phyloP scores from a whole-genome alignment of 129 eudicot species.

The Artemisia tridentata region DNA sequence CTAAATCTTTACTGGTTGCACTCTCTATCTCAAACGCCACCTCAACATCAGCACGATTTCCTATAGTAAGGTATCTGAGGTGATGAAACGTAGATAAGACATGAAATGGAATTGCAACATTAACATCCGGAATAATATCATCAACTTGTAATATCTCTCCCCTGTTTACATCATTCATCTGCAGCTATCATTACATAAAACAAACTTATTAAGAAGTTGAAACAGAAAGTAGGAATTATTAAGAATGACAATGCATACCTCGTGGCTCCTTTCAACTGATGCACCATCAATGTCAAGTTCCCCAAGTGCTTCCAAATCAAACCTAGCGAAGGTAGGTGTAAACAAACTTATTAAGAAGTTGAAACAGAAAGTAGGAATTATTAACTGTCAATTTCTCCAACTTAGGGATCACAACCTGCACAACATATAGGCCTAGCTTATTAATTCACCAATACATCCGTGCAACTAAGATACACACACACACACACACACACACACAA shows the following conservation, averaged over 20 bases:
- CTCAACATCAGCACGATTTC: neutral
- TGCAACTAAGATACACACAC: too few relatives aligned
- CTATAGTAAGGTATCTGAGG: neutral
- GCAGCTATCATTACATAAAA: neutral
- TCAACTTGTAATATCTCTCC: too few relatives aligned
- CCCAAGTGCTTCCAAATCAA: neutral
- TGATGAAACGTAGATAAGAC: neutral
- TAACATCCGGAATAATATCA: too few relatives aligned
- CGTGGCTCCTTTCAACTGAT: neutral
- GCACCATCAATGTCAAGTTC: neutral
- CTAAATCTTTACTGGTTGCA: neutral
- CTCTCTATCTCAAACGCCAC: conserved; percentile 14
- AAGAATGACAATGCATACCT: neutral
- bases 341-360: too few relatives aligned
- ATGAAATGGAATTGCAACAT: conserved; percentile 11
- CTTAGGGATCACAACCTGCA: conserved; percentile 6
- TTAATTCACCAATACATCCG: too few relatives aligned
- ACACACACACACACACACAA: too few relatives aligned
- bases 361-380: too few relatives aligned
- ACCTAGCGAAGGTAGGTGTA: neutral
- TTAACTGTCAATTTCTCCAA: neutral
- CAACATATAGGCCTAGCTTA: too few relatives aligned
- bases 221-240: too few relatives aligned
- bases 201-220: too few relatives aligned
- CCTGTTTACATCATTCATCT: too few relatives aligned